Evolutionary conservation across 2,329 filamentous ascomycete species (phyloP), one percentile per base, ranked within the genome.

Genomic region (Hymenoscyphus repandus): DNA sequence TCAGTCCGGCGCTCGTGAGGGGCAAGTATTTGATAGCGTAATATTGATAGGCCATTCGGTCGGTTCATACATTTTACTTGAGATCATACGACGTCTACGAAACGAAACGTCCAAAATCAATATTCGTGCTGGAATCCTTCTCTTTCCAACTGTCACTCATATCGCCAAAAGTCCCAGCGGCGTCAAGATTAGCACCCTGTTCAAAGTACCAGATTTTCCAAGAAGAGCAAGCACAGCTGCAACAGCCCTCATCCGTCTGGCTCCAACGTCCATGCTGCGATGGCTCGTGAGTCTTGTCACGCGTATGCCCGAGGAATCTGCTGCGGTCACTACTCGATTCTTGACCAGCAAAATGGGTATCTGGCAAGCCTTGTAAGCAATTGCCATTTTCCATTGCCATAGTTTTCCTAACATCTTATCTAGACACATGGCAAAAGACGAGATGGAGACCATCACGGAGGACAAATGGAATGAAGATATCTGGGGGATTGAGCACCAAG

Each of bases 101-200:
- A 52, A 55, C 32, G 47, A 41, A n/a, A 36, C 46, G 1, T 55
- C 55, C 0, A 36, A 41, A 0, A 11, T 55, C 15, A 56, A 54
- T 5, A 56, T 64, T 18, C 65, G 64, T 33, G 70, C 74, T 27
- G 85, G 77, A 1, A 73, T 90, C 38, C 72, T 90, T 50, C 74
- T 91, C 15, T 90, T 90, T 64, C 86, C 87, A 1, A 89, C 87
- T 1, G 76, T 91, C 34, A 76, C 83, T n/a, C 79, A 89, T 67
- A 83, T 91, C 55, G 80, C 81, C 9, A 68, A 71, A 50, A 87
- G 83, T 1, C 74, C 77, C 0, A 80, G 73, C 27, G 87, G 86
- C 1, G 68, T 68, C 49, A 76, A 75, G 43, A 68, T 83, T 36
- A 67, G 69, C 34, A 56, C 72, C 3, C 60, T 81, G 5, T 69